Base-by-base conservation (phyloP, 768 basidiomycete genomes). In the Agrocybe chaxingu region DNA sequence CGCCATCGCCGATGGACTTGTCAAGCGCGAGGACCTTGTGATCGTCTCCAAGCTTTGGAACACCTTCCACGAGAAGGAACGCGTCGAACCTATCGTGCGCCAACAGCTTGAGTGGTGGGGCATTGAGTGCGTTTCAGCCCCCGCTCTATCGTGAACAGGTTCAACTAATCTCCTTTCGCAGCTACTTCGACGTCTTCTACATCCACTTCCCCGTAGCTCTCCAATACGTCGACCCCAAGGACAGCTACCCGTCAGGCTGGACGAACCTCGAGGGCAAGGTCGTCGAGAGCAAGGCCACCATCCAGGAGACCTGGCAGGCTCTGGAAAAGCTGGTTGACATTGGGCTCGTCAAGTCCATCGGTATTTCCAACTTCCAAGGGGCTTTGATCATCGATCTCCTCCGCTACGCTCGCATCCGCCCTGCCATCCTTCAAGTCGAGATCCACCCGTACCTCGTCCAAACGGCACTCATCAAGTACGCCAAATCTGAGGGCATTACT, bases 11-110 rank as follows among this genome's bases (percentile, higher is more conserved):
- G 89, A 92, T 6, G 91, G 92, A 10, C 63, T 24, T 94, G 87
- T 96, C 51, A 92, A 88, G 69, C 80, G 93, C 33, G 89, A 92
- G 66, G 92, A 96, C 72, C 24, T 96, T 30, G 91, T 89, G 67
- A 87, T 95, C 57, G 91, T 89, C 45, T 89, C 89, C 56, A 94
- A 94, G 81, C 73, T 93, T 92, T 24, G 24, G 92, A 94, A 93
- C 69, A 90, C 89, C 4, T 90, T 86, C 75, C 91, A 96, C 63
- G 82, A 85, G 41, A 79, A 76, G 51, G 85, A 92, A 48, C 84
- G 85, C 62, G 89, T 86, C 58, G 67, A 80, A 57, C 58, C 24
- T 9, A 61, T 62, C 50, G 50, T 53, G 44, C 53, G 62, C 38
- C 52, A 64, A 69, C 90, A 24, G 60, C 82, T 96, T 13, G 70